phyloP scores from a whole-genome alignment of 345 rosid species.

The Lepidium africanum region DNA sequence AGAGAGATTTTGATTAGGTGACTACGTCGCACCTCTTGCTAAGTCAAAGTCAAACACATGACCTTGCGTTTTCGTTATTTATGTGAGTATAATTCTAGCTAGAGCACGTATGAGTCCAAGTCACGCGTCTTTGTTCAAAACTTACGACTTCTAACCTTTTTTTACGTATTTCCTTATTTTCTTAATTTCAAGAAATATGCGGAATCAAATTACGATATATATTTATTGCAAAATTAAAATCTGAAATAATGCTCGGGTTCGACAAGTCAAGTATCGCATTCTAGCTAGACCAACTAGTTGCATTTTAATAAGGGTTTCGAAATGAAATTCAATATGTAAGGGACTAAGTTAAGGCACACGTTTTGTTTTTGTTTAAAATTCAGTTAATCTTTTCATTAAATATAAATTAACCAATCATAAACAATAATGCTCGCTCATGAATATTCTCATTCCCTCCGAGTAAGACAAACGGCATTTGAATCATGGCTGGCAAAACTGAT shows the following conservation, averaged over 20 bases:
- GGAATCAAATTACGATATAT: background rate
- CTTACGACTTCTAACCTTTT: background rate
- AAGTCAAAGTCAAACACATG: constrained; percentile 29
- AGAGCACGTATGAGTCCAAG: background rate
- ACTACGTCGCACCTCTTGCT: background rate
- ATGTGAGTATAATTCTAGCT: background rate
- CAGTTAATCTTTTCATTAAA: too few species aligned
- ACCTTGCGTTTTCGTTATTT: constrained; percentile 17
- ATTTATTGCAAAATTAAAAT: background rate
- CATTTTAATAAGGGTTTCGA: background rate
- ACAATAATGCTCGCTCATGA: too few species aligned
- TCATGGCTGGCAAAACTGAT: too few species aligned
- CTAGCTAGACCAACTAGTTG: background rate
- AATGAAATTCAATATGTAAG: background rate
- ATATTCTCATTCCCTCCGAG: too few species aligned
- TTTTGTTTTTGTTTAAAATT: too few species aligned
- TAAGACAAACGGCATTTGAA: too few species aligned
- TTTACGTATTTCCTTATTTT: background rate
- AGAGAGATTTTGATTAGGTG: background rate
- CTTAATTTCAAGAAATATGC: background rate
- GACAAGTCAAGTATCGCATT: background rate
- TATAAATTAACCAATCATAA: too few species aligned
- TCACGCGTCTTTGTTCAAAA: constrained; percentile 31
- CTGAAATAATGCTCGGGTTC: background rate
- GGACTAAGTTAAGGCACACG: too few species aligned